Evolutionary conservation across 306 rosid species (phyloP), one percentile per base, ranked within the genome.

Genomic region (Dalbergia cochinchinensis): DNA sequence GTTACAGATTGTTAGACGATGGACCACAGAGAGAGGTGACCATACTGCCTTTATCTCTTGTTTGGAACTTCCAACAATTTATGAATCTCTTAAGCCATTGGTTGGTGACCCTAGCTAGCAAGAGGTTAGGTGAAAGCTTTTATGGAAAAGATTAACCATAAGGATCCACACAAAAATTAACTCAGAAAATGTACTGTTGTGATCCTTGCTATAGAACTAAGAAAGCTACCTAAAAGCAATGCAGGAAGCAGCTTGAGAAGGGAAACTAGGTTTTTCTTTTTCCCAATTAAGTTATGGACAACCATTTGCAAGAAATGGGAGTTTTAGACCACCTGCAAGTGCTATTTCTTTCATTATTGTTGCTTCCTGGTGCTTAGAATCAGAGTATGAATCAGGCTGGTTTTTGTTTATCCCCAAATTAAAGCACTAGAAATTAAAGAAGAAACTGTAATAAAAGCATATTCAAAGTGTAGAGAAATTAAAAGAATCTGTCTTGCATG

Each of bases 21-120:
- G 91, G 91, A 85, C 91, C 91, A 88, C 89, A 83, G 60, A 54
- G 8, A 57, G 82, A 22, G 70, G 85, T 86, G 85, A 77, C 85
- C 79, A 83, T 80, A 65, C 78, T 54, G 80, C 69, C 86, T 76
- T 75, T 83, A 72, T 80, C 80, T 79, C 80, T 83, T 4, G 67
- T 77, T 69, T 85, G 77, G 77, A 76, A 63, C 74, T 72, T 78
- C 80, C 90, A 84, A 71, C 83, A 78, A 83, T 87, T 71, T 79
- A 81, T 65, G 80, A 73, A 63, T 78, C 84, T 67, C 78, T 88
- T 77, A 77, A 68, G 80, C 85, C 81, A 85, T 82, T 87, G 72
- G 73, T 76, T 74, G 86, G 71, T 73, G 80, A 80, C 82, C 79
- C 79, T 70, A 63, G 68, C 61, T 26, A 37, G 7, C 3, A 31